Evolutionary conservation across 768 basidiomycete species (phyloP).

Genomic region (Candolleomyces aberdarensis): DNA sequence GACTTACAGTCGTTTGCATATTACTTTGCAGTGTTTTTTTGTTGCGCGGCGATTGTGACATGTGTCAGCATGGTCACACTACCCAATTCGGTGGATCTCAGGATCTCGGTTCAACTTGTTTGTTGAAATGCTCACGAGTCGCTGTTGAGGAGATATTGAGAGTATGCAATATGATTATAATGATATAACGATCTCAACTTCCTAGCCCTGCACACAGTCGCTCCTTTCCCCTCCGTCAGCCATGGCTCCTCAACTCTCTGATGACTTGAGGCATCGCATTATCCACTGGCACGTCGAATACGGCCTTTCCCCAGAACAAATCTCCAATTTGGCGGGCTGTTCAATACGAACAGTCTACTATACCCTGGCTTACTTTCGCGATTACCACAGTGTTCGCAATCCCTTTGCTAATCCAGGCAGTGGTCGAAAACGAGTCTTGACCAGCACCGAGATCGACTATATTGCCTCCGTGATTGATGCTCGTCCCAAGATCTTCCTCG

Average conservation of each 20-base stretch:
- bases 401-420: not conserved
- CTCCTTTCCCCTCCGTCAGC: not conserved
- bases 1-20: not conserved
- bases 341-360: not conserved
- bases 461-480: not conserved
- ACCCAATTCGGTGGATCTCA: not conserved
- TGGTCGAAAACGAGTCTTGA: not conserved
- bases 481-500: constrained; percentile 1
- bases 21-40: not conserved
- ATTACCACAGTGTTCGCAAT: not conserved
- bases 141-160: not conserved
- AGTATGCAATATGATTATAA: not conserved
- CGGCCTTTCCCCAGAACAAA: not conserved
- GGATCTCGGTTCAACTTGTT: not conserved
- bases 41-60: not conserved
- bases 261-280: not conserved
- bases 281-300: not conserved
- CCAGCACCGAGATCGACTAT: not conserved
- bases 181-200: not conserved
- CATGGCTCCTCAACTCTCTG: not conserved
- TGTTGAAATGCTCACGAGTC: not conserved
- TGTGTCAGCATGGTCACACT: not conserved
- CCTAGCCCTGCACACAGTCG: not conserved
- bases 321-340: not conserved
- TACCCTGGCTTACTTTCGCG: not conserved